A percentile compares a stretch with the other conserved stretches of the same genome.
These are phyloP conservation scores for Mortierella sp. DNA, from an alignment of 371 early-diverging fungal species.

Conservation along the genomic window DNA sequence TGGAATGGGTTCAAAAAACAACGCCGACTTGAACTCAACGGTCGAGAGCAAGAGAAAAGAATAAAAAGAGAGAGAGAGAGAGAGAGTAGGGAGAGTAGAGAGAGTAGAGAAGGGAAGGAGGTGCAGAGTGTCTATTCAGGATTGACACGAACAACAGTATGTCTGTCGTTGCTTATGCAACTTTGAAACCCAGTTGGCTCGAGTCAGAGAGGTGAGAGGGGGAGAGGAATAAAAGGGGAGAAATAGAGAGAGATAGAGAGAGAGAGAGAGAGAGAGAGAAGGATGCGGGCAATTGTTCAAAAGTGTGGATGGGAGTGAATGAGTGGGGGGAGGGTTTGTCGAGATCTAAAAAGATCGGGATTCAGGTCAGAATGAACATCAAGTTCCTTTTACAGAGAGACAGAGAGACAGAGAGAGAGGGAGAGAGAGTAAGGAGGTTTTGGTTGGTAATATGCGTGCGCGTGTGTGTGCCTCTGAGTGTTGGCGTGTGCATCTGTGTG, in stretches of 20 bases:
- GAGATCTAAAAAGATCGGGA: too few species aligned
- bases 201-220: not conserved
- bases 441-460: too few species aligned
- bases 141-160: not conserved
- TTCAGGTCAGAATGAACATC: too few species aligned
- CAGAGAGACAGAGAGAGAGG: too few species aligned
- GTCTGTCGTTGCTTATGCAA: not conserved
- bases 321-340: not conserved
- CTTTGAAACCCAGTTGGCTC: not conserved
- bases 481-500: too few species aligned
- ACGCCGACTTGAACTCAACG: not conserved
- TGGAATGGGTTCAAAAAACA: not conserved
- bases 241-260: too few species aligned
- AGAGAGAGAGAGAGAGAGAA: not conserved
- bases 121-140: too few species aligned
- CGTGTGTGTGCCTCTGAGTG: too few species aligned
- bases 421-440: too few species aligned
- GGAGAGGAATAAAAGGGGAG: not conserved
- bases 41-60: not conserved
- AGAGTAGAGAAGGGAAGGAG: not conserved
- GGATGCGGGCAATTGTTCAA: not conserved
- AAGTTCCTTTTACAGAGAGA: too few species aligned
- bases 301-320: not conserved
- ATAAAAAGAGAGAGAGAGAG: not conserved
- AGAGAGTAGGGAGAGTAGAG: not conserved